Base-by-base conservation (phyloP, 495 filamentous ascomycete species). In the Podospora anserina region DNA sequence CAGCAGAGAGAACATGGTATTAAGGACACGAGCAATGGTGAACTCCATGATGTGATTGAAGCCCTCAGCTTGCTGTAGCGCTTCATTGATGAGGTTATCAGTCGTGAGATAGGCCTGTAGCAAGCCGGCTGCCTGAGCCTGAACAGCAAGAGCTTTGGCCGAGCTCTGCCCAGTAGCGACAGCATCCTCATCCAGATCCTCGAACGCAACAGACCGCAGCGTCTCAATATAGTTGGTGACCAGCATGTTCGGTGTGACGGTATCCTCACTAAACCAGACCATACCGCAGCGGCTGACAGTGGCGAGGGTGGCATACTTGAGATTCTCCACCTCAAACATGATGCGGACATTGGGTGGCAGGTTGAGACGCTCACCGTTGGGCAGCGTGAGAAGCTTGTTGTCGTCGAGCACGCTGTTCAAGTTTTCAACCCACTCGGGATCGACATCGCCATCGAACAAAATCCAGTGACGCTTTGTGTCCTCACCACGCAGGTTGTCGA, bases 211-310 rank as follows among this genome's bases (percentile, higher is more conserved):
- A 3, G 87, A 89, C 69, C 89, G 86, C 15, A 99, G 86, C 55
- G 88, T 88, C 69, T 94, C 88, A 34, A 99, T 87, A 75, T 98
- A 97, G 76, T 97, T 92, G 68, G 87, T 81, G 49, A 97, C 88
- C 88, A 98, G 92, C 92, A 99, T 97, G 70, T 84, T 86, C 6
- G 92, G 86, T 20, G 92, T 94, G 55, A 99, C 93, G 19, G 92
- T 98, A 74, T 99, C 96, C 69, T 96, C 94, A 75, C 94, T 98
- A 81, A 97, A 98, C 95, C 95, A 99, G 7, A 99, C 95, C 95
- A 99, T 99, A 84, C 95, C 95, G 80, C 95, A 99, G 81, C 95
- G 93, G 89, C 89, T 93, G 72, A 99, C 95, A 54, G 95, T 99
- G 54, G 95, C 95, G 55, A 98, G 85, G 0, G 95, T 99, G 54